Evolutionary conservation across 139 green algal genomes (phyloP).

Genomic region (Deuterostichococcus epilithicus): DNA sequence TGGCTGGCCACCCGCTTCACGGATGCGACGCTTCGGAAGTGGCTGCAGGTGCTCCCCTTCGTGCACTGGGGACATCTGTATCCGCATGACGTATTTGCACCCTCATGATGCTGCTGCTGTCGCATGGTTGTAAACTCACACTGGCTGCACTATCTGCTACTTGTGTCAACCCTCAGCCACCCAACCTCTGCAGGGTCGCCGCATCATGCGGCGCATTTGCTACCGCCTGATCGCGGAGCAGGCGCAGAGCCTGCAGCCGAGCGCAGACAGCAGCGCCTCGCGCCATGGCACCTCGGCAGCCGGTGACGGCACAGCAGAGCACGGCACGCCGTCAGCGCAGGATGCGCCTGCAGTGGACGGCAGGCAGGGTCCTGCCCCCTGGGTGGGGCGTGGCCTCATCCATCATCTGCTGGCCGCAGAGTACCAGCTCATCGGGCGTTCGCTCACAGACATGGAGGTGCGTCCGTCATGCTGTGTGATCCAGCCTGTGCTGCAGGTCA

Average conservation of each 20-base stretch:
- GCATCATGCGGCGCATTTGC: neutral
- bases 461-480: no score
- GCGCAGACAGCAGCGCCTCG: neutral
- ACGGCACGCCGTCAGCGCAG: neutral
- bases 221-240: neutral
- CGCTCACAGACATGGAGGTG: slow-evolving; percentile 24
- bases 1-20: slow-evolving; percentile 14
- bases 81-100: no score
- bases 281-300: no score
- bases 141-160: no score
- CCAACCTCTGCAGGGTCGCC: neutral
- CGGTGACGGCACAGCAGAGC: neutral
- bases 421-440: slow-evolving; percentile 20
- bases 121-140: no score
- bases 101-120: no score
- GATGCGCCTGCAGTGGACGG: neutral
- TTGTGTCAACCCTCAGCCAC: no score
- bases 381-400: slow-evolving; percentile 55
- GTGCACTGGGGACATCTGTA: no score
- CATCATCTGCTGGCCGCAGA: slow-evolving; percentile 31
- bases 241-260: neutral
- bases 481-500: no score
- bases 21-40: slow-evolving; percentile 14
- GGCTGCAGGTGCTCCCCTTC: slow-evolving; percentile 20
- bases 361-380: slow-evolving; percentile 7